Conservation (phyloP, 1,284 basidiomycete genomes). For the Ustanciosporium gigantosporum region DNA sequence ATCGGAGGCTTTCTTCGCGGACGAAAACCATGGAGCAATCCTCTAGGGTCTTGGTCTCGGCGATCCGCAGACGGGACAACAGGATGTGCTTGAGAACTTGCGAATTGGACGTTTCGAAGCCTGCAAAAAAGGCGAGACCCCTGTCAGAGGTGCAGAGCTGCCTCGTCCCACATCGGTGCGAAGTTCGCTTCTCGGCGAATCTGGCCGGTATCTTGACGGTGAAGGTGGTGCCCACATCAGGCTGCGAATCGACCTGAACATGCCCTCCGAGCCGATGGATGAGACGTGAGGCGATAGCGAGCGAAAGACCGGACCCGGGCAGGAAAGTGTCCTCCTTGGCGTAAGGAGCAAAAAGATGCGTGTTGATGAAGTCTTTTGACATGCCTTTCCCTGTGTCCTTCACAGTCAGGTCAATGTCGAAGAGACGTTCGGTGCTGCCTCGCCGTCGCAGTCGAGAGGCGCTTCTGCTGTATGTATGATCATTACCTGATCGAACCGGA, state of each 20-base stretch:
- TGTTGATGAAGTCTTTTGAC: constrained; percentile 34
- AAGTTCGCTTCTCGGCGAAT: no score
- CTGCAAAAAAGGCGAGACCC: no score
- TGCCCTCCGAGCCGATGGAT: constrained; percentile 37
- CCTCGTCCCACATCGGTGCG: no score
- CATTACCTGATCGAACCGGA: not conserved
- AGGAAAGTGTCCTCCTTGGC: constrained; percentile 43
- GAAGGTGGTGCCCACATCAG: constrained; percentile 39
- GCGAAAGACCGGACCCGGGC: constrained; percentile 45
- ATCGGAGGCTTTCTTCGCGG: no score
- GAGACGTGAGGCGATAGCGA: constrained; percentile 44
- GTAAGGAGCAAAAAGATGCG: constrained; percentile 39
- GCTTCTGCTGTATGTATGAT: no score
- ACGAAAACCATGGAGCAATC: no score
- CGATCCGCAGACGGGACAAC: no score
- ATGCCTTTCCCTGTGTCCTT: constrained; percentile 36
- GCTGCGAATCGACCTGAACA: constrained; percentile 34
- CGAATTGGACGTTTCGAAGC: no score
- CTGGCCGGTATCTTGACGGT: constrained; percentile 40
- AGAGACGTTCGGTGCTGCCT: not conserved
- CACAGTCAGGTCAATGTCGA: constrained; percentile 28
- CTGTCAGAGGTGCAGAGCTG: no score
- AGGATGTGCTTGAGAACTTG: no score
- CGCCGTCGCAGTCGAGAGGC: no score
- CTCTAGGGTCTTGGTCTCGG: no score